phyloP scores from a whole-genome alignment of 2,329 filamentous ascomycete species.

The Coniosporium tulheliwenetii region DNA sequence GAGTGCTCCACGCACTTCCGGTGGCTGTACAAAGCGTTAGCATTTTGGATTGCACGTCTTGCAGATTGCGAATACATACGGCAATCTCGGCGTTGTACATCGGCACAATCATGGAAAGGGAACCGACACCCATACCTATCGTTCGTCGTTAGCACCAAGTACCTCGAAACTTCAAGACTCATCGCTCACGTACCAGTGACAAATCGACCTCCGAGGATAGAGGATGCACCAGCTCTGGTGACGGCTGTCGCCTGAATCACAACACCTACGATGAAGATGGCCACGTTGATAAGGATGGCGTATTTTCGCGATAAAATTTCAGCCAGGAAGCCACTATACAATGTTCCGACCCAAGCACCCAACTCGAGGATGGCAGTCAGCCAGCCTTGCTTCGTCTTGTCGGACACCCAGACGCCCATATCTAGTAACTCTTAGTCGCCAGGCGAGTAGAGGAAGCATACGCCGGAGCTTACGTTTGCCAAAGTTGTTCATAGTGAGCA shows the following conservation, averaged over 20 bases:
- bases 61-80: neutral
- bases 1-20: conserved; percentile 50
- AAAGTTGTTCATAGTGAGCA: conserved; percentile 37
- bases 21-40: conserved; percentile 25
- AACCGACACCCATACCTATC: conserved; percentile 51
- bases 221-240: conserved; percentile 32
- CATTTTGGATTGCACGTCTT: neutral
- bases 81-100: conserved; percentile 29
- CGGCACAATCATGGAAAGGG: conserved; percentile 51
- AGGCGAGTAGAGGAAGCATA: neutral
- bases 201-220: conserved; percentile 57
- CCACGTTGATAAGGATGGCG: conserved; percentile 48
- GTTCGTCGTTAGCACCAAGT: conserved; percentile 1
- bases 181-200: conserved; percentile 33
- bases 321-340: conserved; percentile 56
- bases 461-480: conserved; percentile 15
- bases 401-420: conserved; percentile 22
- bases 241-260: conserved; percentile 51
- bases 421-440: conserved; percentile 12
- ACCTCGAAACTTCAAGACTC: conserved; percentile 1
- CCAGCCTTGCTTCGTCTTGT: conserved; percentile 29
- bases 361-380: conserved; percentile 53
- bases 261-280: conserved; percentile 55
- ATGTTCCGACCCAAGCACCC: conserved; percentile 60
- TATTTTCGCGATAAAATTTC: conserved; percentile 55